phyloP scores from a whole-genome alignment of 768 basidiomycete genomes.

The Trametes sanguinea region DNA sequence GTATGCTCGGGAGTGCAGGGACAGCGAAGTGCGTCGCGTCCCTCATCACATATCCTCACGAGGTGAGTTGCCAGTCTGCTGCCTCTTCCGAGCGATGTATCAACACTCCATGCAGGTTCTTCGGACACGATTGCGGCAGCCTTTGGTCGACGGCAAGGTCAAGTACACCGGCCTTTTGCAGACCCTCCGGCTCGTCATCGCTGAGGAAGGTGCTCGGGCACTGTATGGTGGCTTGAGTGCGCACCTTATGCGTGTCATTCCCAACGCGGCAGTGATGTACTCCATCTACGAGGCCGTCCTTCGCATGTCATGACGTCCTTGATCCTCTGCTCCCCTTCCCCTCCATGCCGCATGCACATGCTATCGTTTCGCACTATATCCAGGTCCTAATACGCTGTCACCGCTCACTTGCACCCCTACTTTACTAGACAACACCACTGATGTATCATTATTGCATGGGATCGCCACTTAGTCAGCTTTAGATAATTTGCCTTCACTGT shows the following conservation, averaged over 20 bases:
- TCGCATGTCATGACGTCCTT: slow-evolving; percentile 45
- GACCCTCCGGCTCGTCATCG: slow-evolving; percentile 80
- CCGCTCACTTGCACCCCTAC: slow-evolving; percentile 12
- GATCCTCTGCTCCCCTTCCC: neutral
- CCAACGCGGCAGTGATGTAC: slow-evolving; percentile 97
- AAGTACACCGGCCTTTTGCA: slow-evolving; percentile 89
- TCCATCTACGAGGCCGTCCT: slow-evolving; percentile 88
- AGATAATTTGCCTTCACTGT: slow-evolving; percentile 13
- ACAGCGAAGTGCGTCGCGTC: slow-evolving; percentile 93
- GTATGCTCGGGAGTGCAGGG: slow-evolving; percentile 89
- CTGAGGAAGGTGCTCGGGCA: slow-evolving; percentile 85
- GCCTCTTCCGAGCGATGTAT: slow-evolving; percentile 7
- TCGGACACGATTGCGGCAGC: slow-evolving; percentile 91
- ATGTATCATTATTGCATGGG: slow-evolving; percentile 18
- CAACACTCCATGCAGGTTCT: slow-evolving; percentile 58
- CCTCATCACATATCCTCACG: slow-evolving; percentile 96
- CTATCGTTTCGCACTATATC: slow-evolving; percentile 15
- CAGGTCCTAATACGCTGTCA: slow-evolving; percentile 7
- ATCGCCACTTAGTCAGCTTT: slow-evolving; percentile 14
- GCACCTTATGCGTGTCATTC: slow-evolving; percentile 95
- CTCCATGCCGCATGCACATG: slow-evolving; percentile 2
- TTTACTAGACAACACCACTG: slow-evolving; percentile 4
- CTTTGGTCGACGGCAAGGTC: slow-evolving; percentile 69
- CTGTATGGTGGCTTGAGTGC: slow-evolving; percentile 93
- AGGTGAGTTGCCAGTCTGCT: slow-evolving; percentile 56